Base-by-base conservation (phyloP, 2,329 filamentous ascomycete species). In the Ophiostoma fasciatum region DNA sequence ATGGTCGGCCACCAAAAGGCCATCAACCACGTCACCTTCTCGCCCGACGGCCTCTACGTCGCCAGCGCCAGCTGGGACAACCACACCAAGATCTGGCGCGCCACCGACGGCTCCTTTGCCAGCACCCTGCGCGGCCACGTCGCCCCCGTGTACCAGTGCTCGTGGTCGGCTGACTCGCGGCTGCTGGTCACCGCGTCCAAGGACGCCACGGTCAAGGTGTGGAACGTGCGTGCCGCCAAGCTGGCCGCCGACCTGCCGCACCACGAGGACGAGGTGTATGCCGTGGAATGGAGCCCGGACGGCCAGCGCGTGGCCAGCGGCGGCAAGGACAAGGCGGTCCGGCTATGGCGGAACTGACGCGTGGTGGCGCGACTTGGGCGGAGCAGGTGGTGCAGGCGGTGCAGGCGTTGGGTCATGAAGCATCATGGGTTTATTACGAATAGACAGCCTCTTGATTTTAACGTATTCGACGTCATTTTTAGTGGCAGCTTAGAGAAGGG, bases 1-100 rank as follows among this genome's bases (percentile, higher is more conserved):
- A 71, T 96, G 59, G 60, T 84, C n/a, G 90, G 90, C 3, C 90
- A 98, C 51, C 84, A 94, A 55, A 96, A 96, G 60, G 82, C 88
- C 52, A 87, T 96, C 47, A 94, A 96, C 55, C 82, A 94, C 53
- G 87, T 96, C 32, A 81, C 78, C 0, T 96, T 96, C 58, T 94
- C 84, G 1, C 85, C 88, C 0, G 87, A 96, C 51, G 88, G 85
- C 23, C 67, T 73, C 8, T 69, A 88, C 40, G 85, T 98, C 48
- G 90, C 90, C 8, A 92, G 82, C 26, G 78, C 82, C 8, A 78
- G 79, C 4, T 98, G 88, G 62, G 90, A 98, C 56, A 98, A 96
- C 54, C 82, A 88, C 49, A 84, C 88, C 48, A 94, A 94, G 59
- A 60, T 94, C 19, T 96, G 87, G 87, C 82, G 77, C 46, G 81